A percentile compares a stretch with the other conserved stretches of the same genome.
phyloP scores from a whole-genome alignment of 495 filamentous ascomycete genomes.

The Entonaema liquescens region DNA sequence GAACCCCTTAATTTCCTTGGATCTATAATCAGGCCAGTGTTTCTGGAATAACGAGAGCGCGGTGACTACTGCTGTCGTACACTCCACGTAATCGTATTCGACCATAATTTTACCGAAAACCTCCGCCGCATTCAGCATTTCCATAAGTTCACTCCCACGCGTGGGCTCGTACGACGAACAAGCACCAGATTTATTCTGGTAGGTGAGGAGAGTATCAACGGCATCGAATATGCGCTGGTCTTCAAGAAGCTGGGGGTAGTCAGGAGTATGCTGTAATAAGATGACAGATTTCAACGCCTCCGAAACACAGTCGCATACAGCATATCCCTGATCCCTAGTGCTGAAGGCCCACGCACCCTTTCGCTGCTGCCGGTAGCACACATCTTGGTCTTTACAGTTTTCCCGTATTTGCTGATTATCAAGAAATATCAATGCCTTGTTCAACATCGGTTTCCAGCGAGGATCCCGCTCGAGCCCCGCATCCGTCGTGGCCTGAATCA shows the following conservation, averaged over 20 bases:
- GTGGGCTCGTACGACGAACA: constrained; percentile 90
- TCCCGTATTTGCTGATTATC: constrained; percentile 92
- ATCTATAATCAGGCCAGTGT: constrained; percentile 81
- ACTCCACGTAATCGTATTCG: constrained; percentile 97
- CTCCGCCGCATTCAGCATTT: constrained; percentile 91
- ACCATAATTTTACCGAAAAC: constrained; percentile 98
- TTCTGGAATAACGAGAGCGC: constrained; percentile 83
- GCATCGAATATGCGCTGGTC: constrained; percentile 82
- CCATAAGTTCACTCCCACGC: constrained; percentile 78
- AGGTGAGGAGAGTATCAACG: constrained; percentile 87
- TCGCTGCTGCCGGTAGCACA: constrained; percentile 89
- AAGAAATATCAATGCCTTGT: constrained; percentile 83
- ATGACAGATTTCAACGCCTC: constrained; percentile 90
- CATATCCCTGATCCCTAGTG: constrained; percentile 90
- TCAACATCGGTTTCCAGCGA: constrained; percentile 83
- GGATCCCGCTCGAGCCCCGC: constrained; percentile 80
- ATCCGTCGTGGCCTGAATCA: constrained; percentile 81
- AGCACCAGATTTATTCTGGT: constrained; percentile 89
- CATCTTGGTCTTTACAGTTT: constrained; percentile 77
- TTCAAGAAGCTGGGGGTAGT: constrained; percentile 78
- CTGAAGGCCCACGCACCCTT: constrained; percentile 97
- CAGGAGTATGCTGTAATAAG: constrained; percentile 79
- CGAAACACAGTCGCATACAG: constrained; percentile 91
- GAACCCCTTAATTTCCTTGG: constrained; percentile 75
- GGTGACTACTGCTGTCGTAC: constrained; percentile 95